Evolutionary conservation across 2,329 filamentous ascomycete species (phyloP), one percentile per base, ranked within the genome.

Genomic region (Dendryphion nanum): DNA sequence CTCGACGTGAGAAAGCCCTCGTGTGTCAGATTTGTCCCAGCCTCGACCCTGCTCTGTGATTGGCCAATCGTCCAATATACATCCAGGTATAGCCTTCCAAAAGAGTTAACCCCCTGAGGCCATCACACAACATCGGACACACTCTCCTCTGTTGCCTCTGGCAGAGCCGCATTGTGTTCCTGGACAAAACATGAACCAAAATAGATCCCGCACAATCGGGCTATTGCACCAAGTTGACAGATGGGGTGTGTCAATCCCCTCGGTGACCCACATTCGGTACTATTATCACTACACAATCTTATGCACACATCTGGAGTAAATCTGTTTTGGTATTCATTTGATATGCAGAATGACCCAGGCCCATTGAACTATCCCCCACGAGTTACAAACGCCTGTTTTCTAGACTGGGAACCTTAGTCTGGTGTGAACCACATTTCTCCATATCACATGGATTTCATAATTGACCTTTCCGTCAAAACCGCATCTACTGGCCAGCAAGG

Each of bases 401-500:
- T 8, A 55, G 32, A 45, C 20, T 37, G 52, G 48, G 51, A 50
- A 50, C 51, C 51, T 47, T 47, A 51, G 50, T 47, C 50, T 46
- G n/a, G 23, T 50, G 48, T 44, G 52, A 6, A 36, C 50, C 47
- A 43, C 45, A 48, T 40, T 40, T 55, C 47, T 48, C 55, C 50
- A 26, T 26, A 8, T 10, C 23, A 26, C 23, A 26, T 26, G n/a
- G 10, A 26, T 26, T n/a, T n/a, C 23, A n/a, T 26, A 26, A 10
- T 26, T 26, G 10, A 10, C 10, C 10, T 26, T 26, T 26, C 23
- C 23, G 10, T 30, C 18, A 19, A 30, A 17, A 38, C 42, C 40
- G 46, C 53, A 35, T 48, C 66, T 75, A 76, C 57, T 73, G 65
- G 38, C 70, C 67, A 61, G 77, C 75, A 58, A 78, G 59, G 59